Percentiles rank a stretch among this genome's conserved stretches.
phyloP scores from a whole-genome alignment of 129 eudicot species.

The Solidago caesia region DNA sequence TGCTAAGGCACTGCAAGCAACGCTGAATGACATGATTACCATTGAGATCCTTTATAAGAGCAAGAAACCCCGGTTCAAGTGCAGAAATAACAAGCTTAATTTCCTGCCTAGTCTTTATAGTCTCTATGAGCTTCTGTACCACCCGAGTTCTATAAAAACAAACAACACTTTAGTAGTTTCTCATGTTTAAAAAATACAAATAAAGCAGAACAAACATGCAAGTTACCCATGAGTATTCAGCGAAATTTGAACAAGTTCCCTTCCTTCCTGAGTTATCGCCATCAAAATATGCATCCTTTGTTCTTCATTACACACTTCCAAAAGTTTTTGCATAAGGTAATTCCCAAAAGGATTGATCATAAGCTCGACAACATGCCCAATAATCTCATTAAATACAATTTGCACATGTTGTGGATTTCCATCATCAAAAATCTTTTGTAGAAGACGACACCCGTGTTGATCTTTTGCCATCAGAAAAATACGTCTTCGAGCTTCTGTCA shows the following conservation, averaged over 20 bases:
- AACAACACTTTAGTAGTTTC: background rate
- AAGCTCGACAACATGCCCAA: conserved; percentile 67
- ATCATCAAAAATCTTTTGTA: conserved; percentile 71
- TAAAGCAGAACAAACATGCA: background rate
- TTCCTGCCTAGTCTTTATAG: conserved; percentile 59
- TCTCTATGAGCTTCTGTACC: conserved; percentile 79
- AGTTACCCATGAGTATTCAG: conserved; percentile 75
- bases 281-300: conserved; percentile 66
- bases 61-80: conserved; percentile 73
- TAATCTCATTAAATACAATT: conserved; percentile 59
- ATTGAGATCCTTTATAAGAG: conserved; percentile 64
- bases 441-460: conserved; percentile 73
- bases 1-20: conserved; percentile 65
- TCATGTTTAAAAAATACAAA: background rate
- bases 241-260: conserved; percentile 58
- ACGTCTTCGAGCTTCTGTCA: conserved; percentile 44
- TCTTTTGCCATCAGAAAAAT: conserved; percentile 66
- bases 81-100: conserved; percentile 55
- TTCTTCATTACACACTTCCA: conserved; percentile 74
- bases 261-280: conserved; percentile 46
- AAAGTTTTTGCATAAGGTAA: conserved; percentile 77
- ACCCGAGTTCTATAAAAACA: conserved; percentile 64
- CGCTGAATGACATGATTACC: conserved; percentile 80
- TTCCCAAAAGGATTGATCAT: conserved; percentile 82
- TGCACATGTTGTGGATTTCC: conserved; percentile 59